Evolutionary conservation across 805 yeast genomes (phyloP).

Genomic region (Diddensiella caesifluorescens): DNA sequence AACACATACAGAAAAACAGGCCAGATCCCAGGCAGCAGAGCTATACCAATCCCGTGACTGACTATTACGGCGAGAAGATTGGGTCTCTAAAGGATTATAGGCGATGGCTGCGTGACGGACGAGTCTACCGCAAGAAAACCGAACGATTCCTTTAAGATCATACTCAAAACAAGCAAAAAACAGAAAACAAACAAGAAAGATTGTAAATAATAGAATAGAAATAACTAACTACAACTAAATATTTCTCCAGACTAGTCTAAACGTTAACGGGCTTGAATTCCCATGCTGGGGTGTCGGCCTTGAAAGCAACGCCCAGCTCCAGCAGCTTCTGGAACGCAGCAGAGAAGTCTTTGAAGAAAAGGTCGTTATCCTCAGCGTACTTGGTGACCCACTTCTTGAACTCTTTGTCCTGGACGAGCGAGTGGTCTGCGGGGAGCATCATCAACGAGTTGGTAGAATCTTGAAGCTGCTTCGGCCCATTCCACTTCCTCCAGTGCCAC

Average conservation of each 20-base stretch:
- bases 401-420: conserved; percentile 51
- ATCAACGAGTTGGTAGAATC: conserved; percentile 54
- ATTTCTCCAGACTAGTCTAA: conserved; percentile 3
- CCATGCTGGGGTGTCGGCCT: conserved; percentile 33
- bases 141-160: conserved; percentile 29
- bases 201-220: neutral
- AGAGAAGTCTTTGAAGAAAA: conserved; percentile 58
- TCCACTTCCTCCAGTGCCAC: conserved; percentile 53
- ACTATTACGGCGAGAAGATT: conserved; percentile 94
- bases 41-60: conserved; percentile 89
- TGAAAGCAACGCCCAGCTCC: conserved; percentile 65
- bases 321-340: conserved; percentile 57
- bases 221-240: conserved; percentile 5
- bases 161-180: neutral
- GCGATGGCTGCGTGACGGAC: conserved; percentile 94
- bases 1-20: conserved; percentile 68
- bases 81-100: conserved; percentile 80
- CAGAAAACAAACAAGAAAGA: neutral
- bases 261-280: conserved; percentile 22
- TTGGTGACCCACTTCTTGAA: conserved; percentile 51
- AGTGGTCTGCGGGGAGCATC: conserved; percentile 78
- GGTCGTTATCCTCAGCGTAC: conserved; percentile 55
- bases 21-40: conserved; percentile 91
- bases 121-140: conserved; percentile 57
- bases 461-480: conserved; percentile 57